Percentiles rank a stretch among this genome's conserved stretches.
phyloP scores from a whole-genome alignment of 192 early-diverging fungal species.

The Podila verticillata region DNA sequence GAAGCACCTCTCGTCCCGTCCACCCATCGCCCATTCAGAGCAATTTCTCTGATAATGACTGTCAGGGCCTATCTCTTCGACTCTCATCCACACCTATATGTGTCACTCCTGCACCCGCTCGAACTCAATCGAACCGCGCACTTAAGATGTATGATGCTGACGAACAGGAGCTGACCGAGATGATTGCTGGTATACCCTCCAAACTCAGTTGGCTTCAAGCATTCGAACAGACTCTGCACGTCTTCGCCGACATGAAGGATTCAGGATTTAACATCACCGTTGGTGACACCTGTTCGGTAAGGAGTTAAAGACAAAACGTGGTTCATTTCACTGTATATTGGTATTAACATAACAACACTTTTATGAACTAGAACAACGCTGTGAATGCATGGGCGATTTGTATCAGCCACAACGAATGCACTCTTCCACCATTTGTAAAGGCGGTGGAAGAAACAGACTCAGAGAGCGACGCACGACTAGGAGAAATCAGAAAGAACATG shows the following conservation, averaged over 20 bases:
- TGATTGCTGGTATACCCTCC: slow-evolving; percentile 12
- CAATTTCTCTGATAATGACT: not conserved
- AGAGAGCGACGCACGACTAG: not conserved
- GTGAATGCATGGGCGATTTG: slow-evolving; percentile 16
- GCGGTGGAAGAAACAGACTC: not conserved
- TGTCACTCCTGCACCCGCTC: not conserved
- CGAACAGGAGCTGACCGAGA: slow-evolving; percentile 37
- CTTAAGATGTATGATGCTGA: slow-evolving; percentile 47
- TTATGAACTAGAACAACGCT: slow-evolving; percentile 1
- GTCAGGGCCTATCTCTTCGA: not conserved
- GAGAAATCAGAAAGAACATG: slow-evolving; percentile 39
- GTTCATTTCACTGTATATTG: not conserved
- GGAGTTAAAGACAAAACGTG: too few relatives aligned
- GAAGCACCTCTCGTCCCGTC: not conserved
- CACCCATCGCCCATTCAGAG: not conserved
- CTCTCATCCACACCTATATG: not conserved
- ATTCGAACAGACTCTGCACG: slow-evolving; percentile 14
- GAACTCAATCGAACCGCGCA: not conserved
- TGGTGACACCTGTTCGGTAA: slow-evolving; percentile 14
- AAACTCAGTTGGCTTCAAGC: slow-evolving; percentile 32
- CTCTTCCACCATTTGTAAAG: not conserved
- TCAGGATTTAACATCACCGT: not conserved
- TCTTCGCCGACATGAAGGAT: slow-evolving; percentile 3
- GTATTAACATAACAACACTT: not conserved
- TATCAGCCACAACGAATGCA: not conserved